Base-by-base conservation (phyloP, 2,329 filamentous ascomycete genomes). In the Neocucurbitaria cava region DNA sequence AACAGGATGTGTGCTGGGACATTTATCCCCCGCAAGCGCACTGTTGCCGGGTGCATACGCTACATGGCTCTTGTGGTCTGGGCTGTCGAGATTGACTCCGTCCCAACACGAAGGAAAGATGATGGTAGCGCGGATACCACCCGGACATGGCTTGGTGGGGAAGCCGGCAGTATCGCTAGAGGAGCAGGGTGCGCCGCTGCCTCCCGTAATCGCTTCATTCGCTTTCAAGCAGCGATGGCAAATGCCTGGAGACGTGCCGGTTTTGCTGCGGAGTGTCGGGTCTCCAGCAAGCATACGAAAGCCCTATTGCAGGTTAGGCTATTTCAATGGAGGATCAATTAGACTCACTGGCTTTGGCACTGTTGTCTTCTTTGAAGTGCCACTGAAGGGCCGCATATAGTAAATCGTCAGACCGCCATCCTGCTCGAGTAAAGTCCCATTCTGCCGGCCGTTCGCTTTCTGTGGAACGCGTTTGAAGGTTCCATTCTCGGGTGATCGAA, bases 241-340 rank as follows among this genome's bases (percentile, higher is more conserved):
- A 9, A 26, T 26, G 5, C 24, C 24, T 26, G 24, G 24, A 9
- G 5, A 26, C n/a, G 39, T 17, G 20, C 20, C 39, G 5, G 4
- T 20, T 24, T 41, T 24, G 39, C 10, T 17, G 35, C n/a, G 35
- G 18, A 38, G 35, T 6, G 35, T 26, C 24, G 24, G 35, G 47
- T 81, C 77, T 5, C 78, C 78, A 1, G 76, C 71, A 13, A 81
- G 76, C 78, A 81, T 80, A 33, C 78, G 76, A 73, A 81, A 81
- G 2, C 78, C 77, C 75, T 78, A 9, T 26, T 9, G 24, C 5
- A 26, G 24, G 24, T 26, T 9, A 26, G 24, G 9, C 9, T 5
- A 26, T 26, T 26, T 26, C 24, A 26, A 9, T 26, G 24, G 24
- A 26, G 9, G 5, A 26, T 26, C 24, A 26, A 9, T 26, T 9